Percentiles rank a stretch among this genome's conserved stretches.
Evolutionary conservation across 306 rosid species (phyloP).

Genomic region (Macrotyloma uniflorum): DNA sequence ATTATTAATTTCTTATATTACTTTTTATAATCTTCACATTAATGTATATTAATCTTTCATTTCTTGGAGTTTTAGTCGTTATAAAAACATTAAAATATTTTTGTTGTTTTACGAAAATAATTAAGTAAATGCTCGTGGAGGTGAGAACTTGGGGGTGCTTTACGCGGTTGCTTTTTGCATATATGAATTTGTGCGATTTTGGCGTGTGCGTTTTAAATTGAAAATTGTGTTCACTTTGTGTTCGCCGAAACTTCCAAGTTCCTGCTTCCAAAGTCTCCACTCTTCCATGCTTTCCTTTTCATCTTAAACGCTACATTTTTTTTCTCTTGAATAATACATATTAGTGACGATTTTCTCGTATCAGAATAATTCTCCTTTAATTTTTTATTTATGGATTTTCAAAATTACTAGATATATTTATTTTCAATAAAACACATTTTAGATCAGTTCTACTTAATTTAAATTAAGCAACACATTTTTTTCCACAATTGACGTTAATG

Average conservation of each 20-base stretch:
- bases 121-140: neutral
- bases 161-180: constrained; percentile 37
- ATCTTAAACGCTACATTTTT: neutral
- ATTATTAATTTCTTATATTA: no score
- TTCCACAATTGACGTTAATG: neutral
- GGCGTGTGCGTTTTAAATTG: neutral
- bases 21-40: neutral
- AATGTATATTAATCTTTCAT: neutral
- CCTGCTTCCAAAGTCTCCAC: neutral
- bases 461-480: neutral
- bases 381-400: neutral
- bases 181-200: neutral
- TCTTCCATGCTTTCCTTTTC: neutral
- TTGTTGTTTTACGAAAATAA: neutral
- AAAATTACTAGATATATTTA: neutral
- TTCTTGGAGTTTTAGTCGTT: neutral
- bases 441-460: no score
- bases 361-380: neutral
- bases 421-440: no score
- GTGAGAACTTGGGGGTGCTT: neutral
- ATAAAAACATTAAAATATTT: neutral
- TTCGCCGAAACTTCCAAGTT: constrained; percentile 24
- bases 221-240: neutral
- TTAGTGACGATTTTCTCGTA: neutral
- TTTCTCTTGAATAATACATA: neutral